These are phyloP conservation scores for Silene uniflora DNA, from an alignment of 148 eudicot species.

Conservation along the genomic window DNA sequence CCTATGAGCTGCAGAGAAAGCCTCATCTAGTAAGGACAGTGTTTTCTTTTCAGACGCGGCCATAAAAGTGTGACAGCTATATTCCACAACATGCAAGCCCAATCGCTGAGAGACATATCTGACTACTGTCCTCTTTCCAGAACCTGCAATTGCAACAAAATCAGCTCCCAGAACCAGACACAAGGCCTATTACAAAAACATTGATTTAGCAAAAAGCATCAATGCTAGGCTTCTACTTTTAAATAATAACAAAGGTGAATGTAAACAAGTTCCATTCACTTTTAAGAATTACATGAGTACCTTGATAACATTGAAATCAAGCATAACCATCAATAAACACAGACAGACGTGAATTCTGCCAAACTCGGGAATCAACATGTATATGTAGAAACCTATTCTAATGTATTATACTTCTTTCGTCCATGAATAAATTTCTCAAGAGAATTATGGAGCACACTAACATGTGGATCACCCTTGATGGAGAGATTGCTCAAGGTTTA, in stretches of 20 bases:
- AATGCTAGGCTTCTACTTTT: background rate
- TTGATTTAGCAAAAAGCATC: background rate
- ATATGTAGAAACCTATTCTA: conserved; percentile 1
- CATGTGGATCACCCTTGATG: too few species aligned
- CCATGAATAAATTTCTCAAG: background rate
- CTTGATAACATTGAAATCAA: background rate
- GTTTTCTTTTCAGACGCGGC: conserved; percentile 71
- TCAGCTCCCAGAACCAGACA: conserved; percentile 24
- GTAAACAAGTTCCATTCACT: conserved; percentile 1
- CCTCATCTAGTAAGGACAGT: conserved; percentile 65
- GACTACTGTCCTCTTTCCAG: conserved; percentile 87
- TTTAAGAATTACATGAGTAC: background rate
- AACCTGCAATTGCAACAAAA: conserved; percentile 50
- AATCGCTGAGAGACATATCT: conserved; percentile 70
- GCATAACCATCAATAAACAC: background rate
- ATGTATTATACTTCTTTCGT: background rate
- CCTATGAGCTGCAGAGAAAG: conserved; percentile 79
- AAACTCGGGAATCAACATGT: background rate
- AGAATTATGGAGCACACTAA: too few species aligned
- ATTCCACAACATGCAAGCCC: conserved; percentile 94
- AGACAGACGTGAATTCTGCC: background rate
- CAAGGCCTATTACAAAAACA: background rate
- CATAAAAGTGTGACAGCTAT: conserved; percentile 68
- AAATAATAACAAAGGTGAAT: background rate
- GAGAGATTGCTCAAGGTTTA: too few species aligned